Base-by-base conservation (phyloP, 1,284 basidiomycete genomes). In the Tylopilus sp. region DNA sequence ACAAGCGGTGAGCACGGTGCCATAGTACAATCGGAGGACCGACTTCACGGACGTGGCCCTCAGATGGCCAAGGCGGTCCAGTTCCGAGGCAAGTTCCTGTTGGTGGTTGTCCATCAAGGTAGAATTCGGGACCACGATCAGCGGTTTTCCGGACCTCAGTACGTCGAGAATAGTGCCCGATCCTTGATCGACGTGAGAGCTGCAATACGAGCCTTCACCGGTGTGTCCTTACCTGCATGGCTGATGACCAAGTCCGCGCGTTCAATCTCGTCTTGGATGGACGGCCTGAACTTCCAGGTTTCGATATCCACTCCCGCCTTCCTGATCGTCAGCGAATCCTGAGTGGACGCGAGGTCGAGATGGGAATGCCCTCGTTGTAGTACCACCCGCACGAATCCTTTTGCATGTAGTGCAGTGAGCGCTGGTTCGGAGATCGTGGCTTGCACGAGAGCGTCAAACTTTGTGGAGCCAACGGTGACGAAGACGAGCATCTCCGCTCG, bases 71-170 rank as follows among this genome's bases (percentile, higher is more conserved):
- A 82, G 75, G 20, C 68, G 66, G 17, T 73, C 72, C 44, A 98
- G 73, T 15, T 84, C 83, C 37, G 77, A 71, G 0, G 95, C 92
- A 6, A 99, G 75, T 63, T 99, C 93, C 39, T 82, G 76, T 73
- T 99, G 95, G 63, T 99, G 95, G 67, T 97, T 90, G 69, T 97
- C 88, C 71, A 95, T 82, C 41, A 99, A 73, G 2, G 87, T 84
- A 29, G 84, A 75, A 65, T 99, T 99, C 11, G 94, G 93, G 1
- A 97, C 85, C 12, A 91, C 88, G 55, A 99, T 83, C 56, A 98
- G 73, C 7, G 81, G 79, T 60, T 87, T 90, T 29, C 75, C 71
- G 45, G 80, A 74, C 24, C 94, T 78, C 38, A 98, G 73, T 11
- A 88, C 91, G 43, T 94, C 91, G 34, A 98, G 76, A 59, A 98